phyloP scores from a whole-genome alignment of 495 filamentous ascomycete species.

The Penicillium ochrochloron region DNA sequence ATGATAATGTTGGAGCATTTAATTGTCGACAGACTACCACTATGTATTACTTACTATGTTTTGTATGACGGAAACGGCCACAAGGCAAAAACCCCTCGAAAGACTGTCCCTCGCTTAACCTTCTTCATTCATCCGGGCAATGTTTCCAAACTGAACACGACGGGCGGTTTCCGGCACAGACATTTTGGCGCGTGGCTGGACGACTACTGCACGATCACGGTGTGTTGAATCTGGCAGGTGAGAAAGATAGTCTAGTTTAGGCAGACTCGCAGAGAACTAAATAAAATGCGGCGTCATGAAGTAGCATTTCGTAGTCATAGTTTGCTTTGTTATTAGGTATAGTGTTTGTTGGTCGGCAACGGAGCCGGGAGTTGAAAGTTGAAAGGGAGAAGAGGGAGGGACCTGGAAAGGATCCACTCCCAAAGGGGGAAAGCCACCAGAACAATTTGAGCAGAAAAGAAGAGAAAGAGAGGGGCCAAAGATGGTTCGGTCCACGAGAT shows the following conservation, averaged over 20 bases:
- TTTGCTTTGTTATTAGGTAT: conserved; percentile 7
- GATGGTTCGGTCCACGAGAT: conserved; percentile 28
- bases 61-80: conserved; percentile 10
- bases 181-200: conserved; percentile 20
- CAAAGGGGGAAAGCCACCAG: conserved; percentile 12
- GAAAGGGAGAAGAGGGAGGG: not conserved
- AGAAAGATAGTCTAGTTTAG: conserved; percentile 1
- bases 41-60: not conserved
- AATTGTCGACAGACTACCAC: not conserved
- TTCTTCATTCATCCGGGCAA: conserved; percentile 30
- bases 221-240: conserved; percentile 27
- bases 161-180: conserved; percentile 8
- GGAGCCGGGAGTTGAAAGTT: conserved; percentile 29
- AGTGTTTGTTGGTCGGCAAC: conserved; percentile 24
- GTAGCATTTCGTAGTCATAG: conserved; percentile 5
- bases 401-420: conserved; percentile 17
- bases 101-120: conserved; percentile 28
- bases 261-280: conserved; percentile 7
- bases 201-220: conserved; percentile 24
- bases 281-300: not conserved
- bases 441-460: not conserved
- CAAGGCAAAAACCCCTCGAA: not conserved
- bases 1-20: not conserved
- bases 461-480: conserved; percentile 12
- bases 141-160: conserved; percentile 1